phyloP scores from a whole-genome alignment of 176 grass and related monocot species.

The Pharus latifolius region DNA sequence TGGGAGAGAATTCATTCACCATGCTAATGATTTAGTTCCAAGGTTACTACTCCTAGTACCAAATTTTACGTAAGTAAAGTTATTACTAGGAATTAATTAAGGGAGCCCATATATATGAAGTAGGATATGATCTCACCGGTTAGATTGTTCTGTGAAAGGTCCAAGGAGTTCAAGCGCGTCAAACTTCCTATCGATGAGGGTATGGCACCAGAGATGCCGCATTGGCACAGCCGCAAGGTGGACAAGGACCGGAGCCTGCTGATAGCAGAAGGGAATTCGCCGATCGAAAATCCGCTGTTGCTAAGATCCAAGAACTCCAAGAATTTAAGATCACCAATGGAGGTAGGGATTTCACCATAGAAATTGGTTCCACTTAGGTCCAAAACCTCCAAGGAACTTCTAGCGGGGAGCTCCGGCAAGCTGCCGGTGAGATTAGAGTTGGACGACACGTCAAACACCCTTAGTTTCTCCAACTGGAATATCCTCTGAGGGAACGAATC shows the following conservation, averaged over 20 bases:
- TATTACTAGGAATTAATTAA: no score
- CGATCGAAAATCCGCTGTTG: neutral
- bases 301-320: neutral
- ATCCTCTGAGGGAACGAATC: conserved; percentile 21
- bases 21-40: no score
- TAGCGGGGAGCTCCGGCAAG: conserved; percentile 15
- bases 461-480: conserved; percentile 27
- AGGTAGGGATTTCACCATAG: conserved; percentile 20
- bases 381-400: conserved; percentile 24
- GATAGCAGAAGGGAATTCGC: neutral
- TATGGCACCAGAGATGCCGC: conserved; percentile 10
- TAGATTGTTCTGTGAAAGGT: conserved; percentile 19
- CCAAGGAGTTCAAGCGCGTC: neutral
- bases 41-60: no score
- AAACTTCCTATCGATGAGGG: neutral
- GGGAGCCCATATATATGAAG: neutral
- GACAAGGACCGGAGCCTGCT: conserved; percentile 8
- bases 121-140: neutral
- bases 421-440: conserved; percentile 32
- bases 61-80: no score
- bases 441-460: conserved; percentile 25
- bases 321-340: conserved; percentile 24
- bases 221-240: neutral
- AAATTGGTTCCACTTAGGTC: conserved; percentile 24
- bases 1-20: no score